Evolutionary conservation across 2,329 filamentous ascomycete species (phyloP).

Genomic region (Penicillium sp.): DNA sequence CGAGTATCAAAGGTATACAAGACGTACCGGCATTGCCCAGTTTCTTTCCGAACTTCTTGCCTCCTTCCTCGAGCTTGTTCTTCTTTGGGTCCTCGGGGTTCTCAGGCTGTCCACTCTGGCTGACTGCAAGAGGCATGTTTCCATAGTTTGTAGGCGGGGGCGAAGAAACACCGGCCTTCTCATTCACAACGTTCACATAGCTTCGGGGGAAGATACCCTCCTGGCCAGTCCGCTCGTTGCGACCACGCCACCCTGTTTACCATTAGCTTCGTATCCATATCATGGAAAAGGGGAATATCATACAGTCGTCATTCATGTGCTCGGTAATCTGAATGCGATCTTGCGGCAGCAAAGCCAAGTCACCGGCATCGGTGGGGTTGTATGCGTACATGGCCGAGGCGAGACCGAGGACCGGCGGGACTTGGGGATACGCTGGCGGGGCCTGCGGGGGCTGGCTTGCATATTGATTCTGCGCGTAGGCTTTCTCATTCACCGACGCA

Average conservation of each 20-base stretch:
- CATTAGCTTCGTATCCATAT: slow-evolving; percentile 12
- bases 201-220: slow-evolving; percentile 95
- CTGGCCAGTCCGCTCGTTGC: slow-evolving; percentile 74
- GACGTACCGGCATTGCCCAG: slow-evolving; percentile 64
- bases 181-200: slow-evolving; percentile 73
- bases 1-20: not conserved
- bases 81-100: slow-evolving; percentile 44
- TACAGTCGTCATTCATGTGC: slow-evolving; percentile 93
- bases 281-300: slow-evolving; percentile 14
- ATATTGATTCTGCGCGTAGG: slow-evolving; percentile 28
- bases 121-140: slow-evolving; percentile 73
- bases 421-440: slow-evolving; percentile 54
- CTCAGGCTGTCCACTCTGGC: slow-evolving; percentile 52
- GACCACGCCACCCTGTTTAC: slow-evolving; percentile 68
- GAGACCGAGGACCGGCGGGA: slow-evolving; percentile 60
- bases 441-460: slow-evolving; percentile 43
- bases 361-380: slow-evolving; percentile 73
- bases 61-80: slow-evolving; percentile 68
- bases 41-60: slow-evolving; percentile 97
- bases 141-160: slow-evolving; percentile 46
- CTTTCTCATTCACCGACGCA: slow-evolving; percentile 43
- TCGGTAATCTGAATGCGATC: slow-evolving; percentile 78
- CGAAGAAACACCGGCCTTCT: slow-evolving; percentile 49
- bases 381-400: slow-evolving; percentile 84
- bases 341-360: slow-evolving; percentile 75